Percentiles rank a stretch among this genome's conserved stretches.
Conservation (phyloP, 2,329 filamentous ascomycete species). For the Cercospora berteroae region DNA sequence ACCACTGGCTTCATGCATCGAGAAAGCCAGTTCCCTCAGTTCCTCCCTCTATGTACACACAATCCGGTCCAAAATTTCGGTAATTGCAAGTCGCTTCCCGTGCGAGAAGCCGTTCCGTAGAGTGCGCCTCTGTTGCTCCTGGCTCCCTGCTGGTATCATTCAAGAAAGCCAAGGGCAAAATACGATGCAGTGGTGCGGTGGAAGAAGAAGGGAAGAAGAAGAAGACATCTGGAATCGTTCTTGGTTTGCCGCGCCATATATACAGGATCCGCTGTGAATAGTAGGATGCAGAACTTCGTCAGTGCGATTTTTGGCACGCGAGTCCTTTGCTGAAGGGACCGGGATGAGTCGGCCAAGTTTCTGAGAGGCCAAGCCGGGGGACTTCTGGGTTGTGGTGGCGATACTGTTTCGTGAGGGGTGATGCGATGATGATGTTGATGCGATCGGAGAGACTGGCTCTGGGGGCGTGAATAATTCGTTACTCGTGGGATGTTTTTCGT, state of each 20-base stretch:
- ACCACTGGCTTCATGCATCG: neutral
- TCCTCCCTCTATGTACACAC: neutral
- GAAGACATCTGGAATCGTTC: neutral
- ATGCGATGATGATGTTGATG: neutral
- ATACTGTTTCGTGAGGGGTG: neutral
- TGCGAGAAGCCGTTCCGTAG: neutral
- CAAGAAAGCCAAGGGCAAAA: neutral
- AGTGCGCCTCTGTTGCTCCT: neutral
- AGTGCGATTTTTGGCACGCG: neutral
- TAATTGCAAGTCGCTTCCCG: neutral
- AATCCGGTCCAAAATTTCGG: neutral
- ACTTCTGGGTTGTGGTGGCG: too few relatives aligned
- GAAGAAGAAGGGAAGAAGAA: neutral
- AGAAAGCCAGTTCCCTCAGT: neutral
- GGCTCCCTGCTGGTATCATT: neutral
- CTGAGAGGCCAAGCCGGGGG: neutral
- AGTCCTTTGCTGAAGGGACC: neutral
- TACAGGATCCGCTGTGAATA: neutral
- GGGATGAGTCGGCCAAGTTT: neutral
- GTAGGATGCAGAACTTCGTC: neutral
- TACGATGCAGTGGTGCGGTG: neutral
- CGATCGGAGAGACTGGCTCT: neutral
- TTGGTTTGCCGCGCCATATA: slow-evolving; percentile 1
- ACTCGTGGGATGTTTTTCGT: neutral
- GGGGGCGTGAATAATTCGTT: neutral